These are phyloP conservation scores for Plasmodium cynomolgi DNA, from an alignment of 169 alveolate genomes.

Conservation along the genomic window DNA sequence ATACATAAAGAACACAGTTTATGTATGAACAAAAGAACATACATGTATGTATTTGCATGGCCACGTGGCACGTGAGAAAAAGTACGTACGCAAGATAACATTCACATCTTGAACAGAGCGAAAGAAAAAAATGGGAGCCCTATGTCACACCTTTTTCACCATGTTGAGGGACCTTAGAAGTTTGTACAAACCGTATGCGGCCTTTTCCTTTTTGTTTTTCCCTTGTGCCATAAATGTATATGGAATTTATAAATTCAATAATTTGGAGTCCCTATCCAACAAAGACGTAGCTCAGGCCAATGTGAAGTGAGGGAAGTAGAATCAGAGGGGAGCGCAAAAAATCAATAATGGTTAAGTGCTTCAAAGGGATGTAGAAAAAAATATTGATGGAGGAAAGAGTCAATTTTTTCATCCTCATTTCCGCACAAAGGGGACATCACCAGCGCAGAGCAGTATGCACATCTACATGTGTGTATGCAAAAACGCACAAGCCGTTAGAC, in stretches of 20 bases:
- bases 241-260: conserved; percentile 68
- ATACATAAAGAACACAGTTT: background rate
- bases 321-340: background rate
- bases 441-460: background rate
- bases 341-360: background rate
- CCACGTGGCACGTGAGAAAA: background rate
- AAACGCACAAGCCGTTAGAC: background rate
- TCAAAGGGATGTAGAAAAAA: background rate
- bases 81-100: background rate
- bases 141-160: conserved; percentile 56
- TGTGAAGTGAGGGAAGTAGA: conserved; percentile 16
- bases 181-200: conserved; percentile 73
- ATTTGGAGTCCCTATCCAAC: conserved; percentile 27
- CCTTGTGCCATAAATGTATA: conserved; percentile 70
- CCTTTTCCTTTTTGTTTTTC: conserved; percentile 72
- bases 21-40: background rate
- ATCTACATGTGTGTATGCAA: background rate
- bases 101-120: background rate
- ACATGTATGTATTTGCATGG: background rate
- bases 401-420: background rate
- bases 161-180: conserved; percentile 45
- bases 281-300: conserved; percentile 24
- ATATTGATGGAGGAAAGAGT: background rate
- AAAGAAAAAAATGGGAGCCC: conserved; percentile 34
- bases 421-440: background rate